phyloP scores from a whole-genome alignment of 106 monocot genomes.

The Posidonia australis region DNA sequence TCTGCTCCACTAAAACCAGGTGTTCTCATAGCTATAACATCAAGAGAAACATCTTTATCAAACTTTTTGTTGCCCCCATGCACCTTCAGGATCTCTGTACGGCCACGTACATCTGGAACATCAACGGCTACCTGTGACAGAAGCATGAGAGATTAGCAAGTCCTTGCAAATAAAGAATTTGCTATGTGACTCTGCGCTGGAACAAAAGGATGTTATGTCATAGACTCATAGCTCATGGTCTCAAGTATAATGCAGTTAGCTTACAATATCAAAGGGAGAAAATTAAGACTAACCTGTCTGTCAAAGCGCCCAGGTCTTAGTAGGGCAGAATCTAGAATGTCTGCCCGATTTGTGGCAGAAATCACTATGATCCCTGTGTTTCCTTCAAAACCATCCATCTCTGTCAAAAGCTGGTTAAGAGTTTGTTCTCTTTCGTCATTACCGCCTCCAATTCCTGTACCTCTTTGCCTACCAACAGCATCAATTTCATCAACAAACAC shows the following conservation, averaged over 20 bases:
- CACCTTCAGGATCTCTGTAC: conserved; percentile 94
- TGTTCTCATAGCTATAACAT: conserved; percentile 94
- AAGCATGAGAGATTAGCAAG: neutral
- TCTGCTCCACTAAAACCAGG: conserved; percentile 99
- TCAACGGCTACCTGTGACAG: conserved; percentile 71
- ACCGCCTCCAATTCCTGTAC: conserved; percentile 90
- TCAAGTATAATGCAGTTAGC: neutral
- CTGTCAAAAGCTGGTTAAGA: conserved; percentile 89
- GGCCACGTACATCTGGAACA: conserved; percentile 96
- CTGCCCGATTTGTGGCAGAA: conserved; percentile 91
- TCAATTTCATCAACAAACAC: conserved; percentile 99
- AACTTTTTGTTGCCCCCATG: conserved; percentile 42
- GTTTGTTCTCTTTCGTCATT: conserved; percentile 98
- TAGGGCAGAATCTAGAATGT: conserved; percentile 91
- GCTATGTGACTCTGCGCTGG: no score
- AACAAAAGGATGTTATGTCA: no score
- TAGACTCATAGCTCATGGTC: neutral
- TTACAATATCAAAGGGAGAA: no score
- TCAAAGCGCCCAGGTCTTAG: conserved; percentile 92
- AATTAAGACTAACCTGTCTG: conserved; percentile 57
- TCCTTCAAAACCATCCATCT: conserved; percentile 98
- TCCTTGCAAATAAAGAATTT: neutral
- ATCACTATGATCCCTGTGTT: conserved; percentile 89
- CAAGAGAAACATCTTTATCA: conserved; percentile 75
- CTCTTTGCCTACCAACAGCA: conserved; percentile 91